Evolutionary conservation across 495 filamentous ascomycete species (phyloP).

Genomic region (Mytilinidion resinicola): DNA sequence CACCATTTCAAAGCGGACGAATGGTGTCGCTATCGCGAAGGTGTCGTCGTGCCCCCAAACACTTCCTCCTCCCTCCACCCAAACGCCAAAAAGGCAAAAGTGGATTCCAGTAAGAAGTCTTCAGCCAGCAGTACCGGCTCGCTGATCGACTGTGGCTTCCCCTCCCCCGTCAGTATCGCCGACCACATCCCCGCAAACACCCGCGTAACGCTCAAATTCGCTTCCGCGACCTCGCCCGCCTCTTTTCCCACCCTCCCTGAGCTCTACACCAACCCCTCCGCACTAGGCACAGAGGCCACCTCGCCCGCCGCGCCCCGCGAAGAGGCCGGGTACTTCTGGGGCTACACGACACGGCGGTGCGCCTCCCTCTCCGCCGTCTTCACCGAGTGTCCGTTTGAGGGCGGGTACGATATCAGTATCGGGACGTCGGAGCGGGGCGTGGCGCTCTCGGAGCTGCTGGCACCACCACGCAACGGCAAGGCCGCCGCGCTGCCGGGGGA

Average conservation of each 20-base stretch:
- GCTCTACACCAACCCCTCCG: slow-evolving; percentile 3
- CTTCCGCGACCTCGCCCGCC: slow-evolving; percentile 26
- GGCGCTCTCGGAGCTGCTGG: slow-evolving; percentile 34
- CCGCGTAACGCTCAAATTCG: slow-evolving; percentile 61
- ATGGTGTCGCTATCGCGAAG: slow-evolving; percentile 66
- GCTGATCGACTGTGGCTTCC: slow-evolving; percentile 55
- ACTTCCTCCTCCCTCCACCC: neutral
- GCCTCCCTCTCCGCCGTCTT: slow-evolving; percentile 57
- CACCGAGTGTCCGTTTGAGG: slow-evolving; percentile 40
- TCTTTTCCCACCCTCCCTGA: slow-evolving; percentile 10
- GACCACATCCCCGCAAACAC: slow-evolving; percentile 50
- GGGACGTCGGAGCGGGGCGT: slow-evolving; percentile 69
- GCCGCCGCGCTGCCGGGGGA: slow-evolving; percentile 21
- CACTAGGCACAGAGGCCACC: slow-evolving; percentile 46
- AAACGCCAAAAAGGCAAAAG: slow-evolving; percentile 34
- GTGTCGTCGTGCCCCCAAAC: slow-evolving; percentile 45
- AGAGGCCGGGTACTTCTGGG: slow-evolving; percentile 71
- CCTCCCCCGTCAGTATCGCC: slow-evolving; percentile 38
- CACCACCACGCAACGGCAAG: neutral
- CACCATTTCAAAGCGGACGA: slow-evolving; percentile 62
- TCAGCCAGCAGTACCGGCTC: slow-evolving; percentile 29
- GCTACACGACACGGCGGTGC: slow-evolving; percentile 57
- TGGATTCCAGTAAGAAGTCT: neutral
- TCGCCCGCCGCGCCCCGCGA: slow-evolving; percentile 55
- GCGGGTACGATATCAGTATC: slow-evolving; percentile 52